A percentile compares a stretch with the other conserved stretches of the same genome.
These are phyloP conservation scores for Chlorokybus atmophyticus DNA, from an alignment of 139 green algal species.

Conservation along the genomic window DNA sequence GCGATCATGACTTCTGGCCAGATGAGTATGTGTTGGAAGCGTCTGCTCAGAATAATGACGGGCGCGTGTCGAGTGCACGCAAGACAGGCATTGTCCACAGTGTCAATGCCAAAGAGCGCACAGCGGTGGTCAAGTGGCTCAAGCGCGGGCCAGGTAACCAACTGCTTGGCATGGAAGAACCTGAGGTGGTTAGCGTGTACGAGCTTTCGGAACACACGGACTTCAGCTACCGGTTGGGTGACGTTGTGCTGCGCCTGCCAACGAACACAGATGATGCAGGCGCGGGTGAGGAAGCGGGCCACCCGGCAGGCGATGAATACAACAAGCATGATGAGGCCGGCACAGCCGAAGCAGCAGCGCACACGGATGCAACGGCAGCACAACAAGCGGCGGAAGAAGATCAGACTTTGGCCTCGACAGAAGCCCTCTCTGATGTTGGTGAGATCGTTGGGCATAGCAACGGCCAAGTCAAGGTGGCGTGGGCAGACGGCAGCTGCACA, in stretches of 20 bases:
- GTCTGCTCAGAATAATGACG: background rate
- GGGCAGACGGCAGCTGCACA: conserved; percentile 22
- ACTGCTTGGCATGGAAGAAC: background rate
- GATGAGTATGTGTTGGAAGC: conserved; percentile 30
- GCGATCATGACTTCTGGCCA: conserved; percentile 40
- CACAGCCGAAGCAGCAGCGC: background rate
- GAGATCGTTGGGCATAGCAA: conserved; percentile 24
- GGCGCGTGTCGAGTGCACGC: background rate
- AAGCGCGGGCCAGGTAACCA: conserved; percentile 1
- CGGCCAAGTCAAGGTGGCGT: conserved; percentile 21
- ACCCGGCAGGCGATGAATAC: background rate
- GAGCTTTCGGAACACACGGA: conserved; percentile 27
- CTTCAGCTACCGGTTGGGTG: conserved; percentile 27
- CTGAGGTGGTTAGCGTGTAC: conserved; percentile 30
- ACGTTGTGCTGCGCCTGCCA: conserved; percentile 16
- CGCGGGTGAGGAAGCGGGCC: background rate
- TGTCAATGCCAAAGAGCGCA: conserved; percentile 17
- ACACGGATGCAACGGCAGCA: too few relatives aligned
- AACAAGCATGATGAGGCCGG: conserved; percentile 4
- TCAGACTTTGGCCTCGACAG: too few relatives aligned
- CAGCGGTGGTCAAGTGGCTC: conserved; percentile 23
- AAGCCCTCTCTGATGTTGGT: conserved; percentile 10
- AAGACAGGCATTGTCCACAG: conserved; percentile 15
- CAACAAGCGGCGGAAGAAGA: too few relatives aligned
- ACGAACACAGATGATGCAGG: background rate